Base-by-base conservation (phyloP, 495 filamentous ascomycete genomes). In the Aspergillus funiculosus region DNA sequence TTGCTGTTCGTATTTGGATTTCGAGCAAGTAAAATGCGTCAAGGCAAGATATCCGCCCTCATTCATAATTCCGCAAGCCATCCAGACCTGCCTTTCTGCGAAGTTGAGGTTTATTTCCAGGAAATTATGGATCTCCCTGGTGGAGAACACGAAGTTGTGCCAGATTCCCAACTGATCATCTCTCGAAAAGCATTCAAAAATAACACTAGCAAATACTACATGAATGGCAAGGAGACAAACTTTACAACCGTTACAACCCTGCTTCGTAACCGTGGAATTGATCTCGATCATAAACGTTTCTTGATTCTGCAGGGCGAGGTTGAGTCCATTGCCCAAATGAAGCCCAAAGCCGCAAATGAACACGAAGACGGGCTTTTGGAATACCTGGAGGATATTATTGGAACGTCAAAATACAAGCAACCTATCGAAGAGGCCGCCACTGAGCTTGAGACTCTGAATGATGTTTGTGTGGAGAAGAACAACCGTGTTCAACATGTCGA, bases 241-340 rank as follows among this genome's bases (percentile, higher is more conserved):
- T 97, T 95, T 64, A 95, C 90, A 0, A 73, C 77, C 1, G 94
- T 98, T 17, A 95, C 89, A 0, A 85, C 81, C 0, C 73, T 97
- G n/a, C 81, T 98, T 7, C 83, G 86, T 22, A 88, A 87, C 9
- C 78, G 85, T 15, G 92, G 92, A 7, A 85, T 98, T 3, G 92
- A 98, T 67, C 76, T 98, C 21, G 94, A 98, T 54, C 92, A 98
- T 69, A 98, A 98, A 69, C 88, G 92, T 26, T 98, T 98, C 63
- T 67, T 98, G 31, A 98, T 98, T 60, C 69, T 98, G 36, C 92
- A 98, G 65, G 92, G 92, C 50, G 92, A 98, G 63, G 92, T 98
- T 46, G 92, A 98, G 60, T 95, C 89, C 0, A 98, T 98, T 55
- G 91, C 92, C 19, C 92, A 98, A 68, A 98, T 98, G 92, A 98